Evolutionary conservation across 768 basidiomycete species (phyloP).

Genomic region (Boletus eberwhitei): DNA sequence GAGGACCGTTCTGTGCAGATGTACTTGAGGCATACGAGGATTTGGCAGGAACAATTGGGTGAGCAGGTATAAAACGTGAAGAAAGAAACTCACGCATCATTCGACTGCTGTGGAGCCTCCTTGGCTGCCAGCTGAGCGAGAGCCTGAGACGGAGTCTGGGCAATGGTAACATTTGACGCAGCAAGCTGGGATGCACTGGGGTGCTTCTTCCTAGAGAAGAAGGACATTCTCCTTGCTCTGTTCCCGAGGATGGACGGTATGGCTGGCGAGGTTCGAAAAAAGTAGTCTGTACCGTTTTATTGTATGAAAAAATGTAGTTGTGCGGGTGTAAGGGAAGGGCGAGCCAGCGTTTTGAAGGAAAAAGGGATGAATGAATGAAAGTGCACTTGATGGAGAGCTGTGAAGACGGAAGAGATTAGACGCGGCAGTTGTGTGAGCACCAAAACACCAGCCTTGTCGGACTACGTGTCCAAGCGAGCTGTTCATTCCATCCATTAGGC

Average conservation of each 20-base stretch:
- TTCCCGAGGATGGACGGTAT: slow-evolving; percentile 65
- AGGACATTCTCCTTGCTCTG: slow-evolving; percentile 81
- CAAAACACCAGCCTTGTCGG: neutral
- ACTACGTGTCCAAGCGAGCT: neutral
- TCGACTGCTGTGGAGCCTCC: slow-evolving; percentile 27
- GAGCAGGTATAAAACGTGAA: slow-evolving; percentile 1
- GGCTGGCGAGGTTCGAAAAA: slow-evolving; percentile 38
- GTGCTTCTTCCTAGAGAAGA: slow-evolving; percentile 88
- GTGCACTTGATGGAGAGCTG: slow-evolving; percentile 11
- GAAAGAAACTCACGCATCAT: slow-evolving; percentile 36
- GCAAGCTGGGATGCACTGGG: slow-evolving; percentile 45
- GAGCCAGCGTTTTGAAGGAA: slow-evolving; percentile 24
- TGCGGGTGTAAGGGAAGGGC: slow-evolving; percentile 8
- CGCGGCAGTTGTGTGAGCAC: slow-evolving; percentile 13
- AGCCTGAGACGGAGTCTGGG: slow-evolving; percentile 65
- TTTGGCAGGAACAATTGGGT: slow-evolving; percentile 1
- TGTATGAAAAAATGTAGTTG: slow-evolving; percentile 7
- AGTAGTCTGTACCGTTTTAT: slow-evolving; percentile 10
- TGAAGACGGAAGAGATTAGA: slow-evolving; percentile 17
- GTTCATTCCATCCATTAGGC: neutral
- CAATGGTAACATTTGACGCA: slow-evolving; percentile 49
- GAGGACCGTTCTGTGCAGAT: slow-evolving; percentile 24
- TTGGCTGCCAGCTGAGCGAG: slow-evolving; percentile 52
- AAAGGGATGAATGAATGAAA: slow-evolving; percentile 8
- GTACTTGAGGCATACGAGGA: slow-evolving; percentile 2